Evolutionary conservation across 495 filamentous ascomycete species (phyloP), one percentile per base, ranked within the genome.

Genomic region (Aspergillus diversus): DNA sequence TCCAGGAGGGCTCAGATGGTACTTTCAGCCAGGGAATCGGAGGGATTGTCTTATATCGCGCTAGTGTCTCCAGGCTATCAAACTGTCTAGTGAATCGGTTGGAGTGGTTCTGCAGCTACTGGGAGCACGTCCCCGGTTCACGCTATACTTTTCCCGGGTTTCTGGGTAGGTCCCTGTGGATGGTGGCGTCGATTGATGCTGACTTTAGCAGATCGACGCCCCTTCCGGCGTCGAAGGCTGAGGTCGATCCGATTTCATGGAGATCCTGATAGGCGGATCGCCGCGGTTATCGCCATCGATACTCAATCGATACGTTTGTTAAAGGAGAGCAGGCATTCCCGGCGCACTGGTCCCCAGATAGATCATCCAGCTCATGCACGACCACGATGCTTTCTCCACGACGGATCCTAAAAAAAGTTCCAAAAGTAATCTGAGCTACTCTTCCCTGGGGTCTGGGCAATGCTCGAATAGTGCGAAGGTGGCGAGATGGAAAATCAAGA

Each of bases 231-330:
- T 49, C n/a, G 8, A 33, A n/a, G 12, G 11, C 4, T 13, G 15
- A 15, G 27, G 59, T 31, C 37, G 59, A 61, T 49, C 51, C 51
- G 42, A 55, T 61, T 47, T 9, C 13, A 49, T 27, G 51, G 42
- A 55, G 31, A 55, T 49, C 51, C 33, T 48, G 48, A 35, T 33
- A 57, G 34, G 34, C 54, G 43, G 49, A 53, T 60, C 34, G 48
- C 42, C 48, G 46, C 31, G 32, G 49, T 27, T 27, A 27, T 27
- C 21, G 21, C 21, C 21, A 27, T 27, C 21, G 21, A 27, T 27
- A 27, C 21, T 27, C 1, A 27, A 27, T 27, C 21, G 21, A 27
- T 2, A 2, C 21, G 2, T 27, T 27, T 27, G 21, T 27, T 27
- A 2, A 27, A 27, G 21, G 21, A 27, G 39, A 27, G 21, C 21